Conservation (phyloP, 345 rosid genomes). For the Bruguiera sexangula region DNA sequence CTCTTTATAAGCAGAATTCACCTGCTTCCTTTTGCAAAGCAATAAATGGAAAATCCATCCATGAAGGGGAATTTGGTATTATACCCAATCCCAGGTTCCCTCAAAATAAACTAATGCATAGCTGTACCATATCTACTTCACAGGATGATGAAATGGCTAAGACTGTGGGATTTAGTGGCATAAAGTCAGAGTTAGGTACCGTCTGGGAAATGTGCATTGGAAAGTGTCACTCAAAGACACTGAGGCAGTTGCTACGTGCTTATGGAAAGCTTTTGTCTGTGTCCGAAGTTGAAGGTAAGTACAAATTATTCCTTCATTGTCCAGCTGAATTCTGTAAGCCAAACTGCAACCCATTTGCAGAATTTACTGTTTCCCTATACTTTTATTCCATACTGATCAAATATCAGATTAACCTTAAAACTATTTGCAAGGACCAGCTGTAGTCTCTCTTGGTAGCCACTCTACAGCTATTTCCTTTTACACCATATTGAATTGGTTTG, state of each 20-base stretch:
- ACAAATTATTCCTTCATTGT: neutral
- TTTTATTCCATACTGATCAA: too few relatives aligned
- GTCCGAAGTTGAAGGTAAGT: conserved; percentile 74
- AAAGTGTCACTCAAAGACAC: conserved; percentile 86
- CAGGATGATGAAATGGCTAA: conserved; percentile 36
- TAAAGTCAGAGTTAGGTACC: conserved; percentile 52
- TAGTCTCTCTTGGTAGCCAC: neutral
- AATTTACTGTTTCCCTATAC: neutral
- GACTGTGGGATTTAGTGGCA: conserved; percentile 39
- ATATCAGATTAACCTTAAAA: neutral
- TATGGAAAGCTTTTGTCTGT: conserved; percentile 82
- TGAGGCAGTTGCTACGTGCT: conserved; percentile 70
- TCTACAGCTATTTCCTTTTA: neutral
- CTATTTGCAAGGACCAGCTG: neutral
- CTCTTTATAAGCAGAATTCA: conserved; percentile 50
- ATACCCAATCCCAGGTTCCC: conserved; percentile 34
- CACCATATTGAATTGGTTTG: neutral
- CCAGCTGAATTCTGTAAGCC: neutral
- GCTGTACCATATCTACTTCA: conserved; percentile 36
- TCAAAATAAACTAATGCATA: conserved; percentile 34
- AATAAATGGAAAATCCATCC: conserved; percentile 40
- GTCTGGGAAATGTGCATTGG: conserved; percentile 83
- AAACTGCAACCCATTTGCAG: neutral
- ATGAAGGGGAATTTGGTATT: conserved; percentile 36
- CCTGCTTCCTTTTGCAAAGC: conserved; percentile 50